Base-by-base conservation (phyloP, 768 basidiomycete genomes). In the Coprinopsis cinerea region DNA sequence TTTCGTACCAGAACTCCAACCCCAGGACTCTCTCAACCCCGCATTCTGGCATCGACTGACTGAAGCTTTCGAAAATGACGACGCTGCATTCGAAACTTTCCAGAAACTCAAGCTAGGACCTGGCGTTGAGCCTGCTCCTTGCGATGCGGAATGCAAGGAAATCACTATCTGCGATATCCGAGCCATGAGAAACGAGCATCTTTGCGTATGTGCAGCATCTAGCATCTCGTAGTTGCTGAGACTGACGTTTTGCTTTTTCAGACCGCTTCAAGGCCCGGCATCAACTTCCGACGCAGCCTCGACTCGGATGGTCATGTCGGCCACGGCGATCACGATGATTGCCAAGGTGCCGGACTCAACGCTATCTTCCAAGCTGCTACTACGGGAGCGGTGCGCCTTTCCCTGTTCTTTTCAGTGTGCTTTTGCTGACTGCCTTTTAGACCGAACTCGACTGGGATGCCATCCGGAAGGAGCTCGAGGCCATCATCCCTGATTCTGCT, bases 21-120 rank as follows among this genome's bases (percentile, higher is more conserved):
- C 61, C 10, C 55, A 68, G 0, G 63, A 50, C 1, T 59, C 79
- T 1, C 67, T 83, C 11, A 68, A 64, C 23, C 69, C 79, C 2
- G 62, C 72, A 9, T 83, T 83, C 64, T 83, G 81, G 82, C 82
- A 83, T 59, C 63, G 64, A 39, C 67, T 82, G 6, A 82, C 81
- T 0, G 79, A 80, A 48, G 72, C 66, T 0, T 77, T 82, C 52
- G 72, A 63, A 25, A 18, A 23, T 9, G 41, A 43, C 23, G 17
- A 43, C 18, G 18, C 22, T 17, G 41, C 17, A 5, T 43, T 43
- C 23, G 22, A 43, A 4, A 22, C 7, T 7, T 43, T 23, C 23
- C 5, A 7, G 25, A 6, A 4, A 20, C 45, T 61, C 14, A 54
- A 59, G 44, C 63, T 55, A 2, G 51, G 60, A 3, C n/a, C n/a